Conservation (phyloP, 768 basidiomycete species). For the Lentinula boryana region DNA sequence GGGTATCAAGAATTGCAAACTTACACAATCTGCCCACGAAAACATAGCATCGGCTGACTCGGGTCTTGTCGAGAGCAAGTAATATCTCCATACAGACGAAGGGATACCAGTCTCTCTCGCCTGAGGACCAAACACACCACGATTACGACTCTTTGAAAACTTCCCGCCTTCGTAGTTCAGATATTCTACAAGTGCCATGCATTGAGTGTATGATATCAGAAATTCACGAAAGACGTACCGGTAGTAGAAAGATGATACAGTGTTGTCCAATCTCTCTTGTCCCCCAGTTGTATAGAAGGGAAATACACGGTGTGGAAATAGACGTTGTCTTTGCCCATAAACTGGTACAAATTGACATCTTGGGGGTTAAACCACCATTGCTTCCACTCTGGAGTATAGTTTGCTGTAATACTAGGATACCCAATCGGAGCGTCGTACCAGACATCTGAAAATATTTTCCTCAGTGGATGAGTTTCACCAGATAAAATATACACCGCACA, state of each 20-base stretch:
- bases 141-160: conserved; percentile 95
- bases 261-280: conserved; percentile 89
- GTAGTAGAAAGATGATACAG: conserved; percentile 94
- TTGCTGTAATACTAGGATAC: conserved; percentile 95
- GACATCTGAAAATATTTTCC: neutral
- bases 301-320: conserved; percentile 98
- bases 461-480: neutral
- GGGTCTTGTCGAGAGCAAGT: conserved; percentile 86
- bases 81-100: conserved; percentile 95
- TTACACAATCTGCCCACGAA: conserved; percentile 91
- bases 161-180: conserved; percentile 98
- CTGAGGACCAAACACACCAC: conserved; percentile 94
- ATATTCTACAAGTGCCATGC: conserved; percentile 55
- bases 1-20: conserved; percentile 16
- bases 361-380: conserved; percentile 95
- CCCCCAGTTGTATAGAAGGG: conserved; percentile 85
- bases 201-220: too few relatives aligned
- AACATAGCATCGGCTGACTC: conserved; percentile 95
- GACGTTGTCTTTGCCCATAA: conserved; percentile 99
- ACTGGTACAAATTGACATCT: conserved; percentile 90
- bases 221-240: conserved; percentile 40
- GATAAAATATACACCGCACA: conserved; percentile 50
- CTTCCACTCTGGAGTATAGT: conserved; percentile 91
- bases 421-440: conserved; percentile 97
- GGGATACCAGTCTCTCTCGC: conserved; percentile 93